phyloP scores from a whole-genome alignment of 768 basidiomycete genomes.

The Cyclocybe cylindracea region DNA sequence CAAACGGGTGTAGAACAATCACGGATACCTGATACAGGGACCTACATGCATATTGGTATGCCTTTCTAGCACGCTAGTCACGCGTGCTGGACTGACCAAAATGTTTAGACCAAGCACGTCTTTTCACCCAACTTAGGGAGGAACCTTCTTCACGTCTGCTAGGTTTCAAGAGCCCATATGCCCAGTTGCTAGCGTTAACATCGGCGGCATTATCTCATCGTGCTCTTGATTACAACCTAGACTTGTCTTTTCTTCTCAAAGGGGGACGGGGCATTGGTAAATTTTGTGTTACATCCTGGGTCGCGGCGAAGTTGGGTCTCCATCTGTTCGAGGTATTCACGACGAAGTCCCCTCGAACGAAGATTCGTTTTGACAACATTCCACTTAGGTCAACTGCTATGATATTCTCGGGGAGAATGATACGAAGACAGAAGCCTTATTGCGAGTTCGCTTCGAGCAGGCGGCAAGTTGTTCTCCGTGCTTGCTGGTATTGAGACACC shows the following conservation, averaged over 20 bases:
- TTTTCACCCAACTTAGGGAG: conserved; percentile 6
- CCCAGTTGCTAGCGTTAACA: conserved; percentile 11
- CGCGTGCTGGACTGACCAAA: background rate
- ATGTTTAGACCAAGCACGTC: conserved; percentile 7
- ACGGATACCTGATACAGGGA: conserved; percentile 52
- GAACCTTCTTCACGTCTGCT: conserved; percentile 22
- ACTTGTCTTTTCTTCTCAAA: conserved; percentile 73
- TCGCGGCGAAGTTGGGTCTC: conserved; percentile 66
- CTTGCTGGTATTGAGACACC: conserved; percentile 74
- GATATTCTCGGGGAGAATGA: conserved; percentile 79
- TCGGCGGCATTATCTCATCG: conserved; percentile 55
- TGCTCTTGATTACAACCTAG: conserved; percentile 61
- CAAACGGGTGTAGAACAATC: conserved; percentile 79
- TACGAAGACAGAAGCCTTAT: conserved; percentile 68
- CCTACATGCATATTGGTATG: conserved; percentile 55
- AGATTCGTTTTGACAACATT: background rate
- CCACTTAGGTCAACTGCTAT: conserved; percentile 79
- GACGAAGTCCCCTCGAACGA: too few species aligned
- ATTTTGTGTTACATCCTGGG: conserved; percentile 56
- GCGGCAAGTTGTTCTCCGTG: conserved; percentile 83
- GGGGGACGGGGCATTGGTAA: conserved; percentile 86
- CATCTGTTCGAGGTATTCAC: conserved; percentile 72
- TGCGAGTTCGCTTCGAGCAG: conserved; percentile 75
- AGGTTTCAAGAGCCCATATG: conserved; percentile 14
- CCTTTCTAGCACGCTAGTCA: background rate